Evolutionary conservation across 2,329 filamentous ascomycete species (phyloP), one percentile per base, ranked within the genome.

Genomic region (Cladosporium oxysporum): DNA sequence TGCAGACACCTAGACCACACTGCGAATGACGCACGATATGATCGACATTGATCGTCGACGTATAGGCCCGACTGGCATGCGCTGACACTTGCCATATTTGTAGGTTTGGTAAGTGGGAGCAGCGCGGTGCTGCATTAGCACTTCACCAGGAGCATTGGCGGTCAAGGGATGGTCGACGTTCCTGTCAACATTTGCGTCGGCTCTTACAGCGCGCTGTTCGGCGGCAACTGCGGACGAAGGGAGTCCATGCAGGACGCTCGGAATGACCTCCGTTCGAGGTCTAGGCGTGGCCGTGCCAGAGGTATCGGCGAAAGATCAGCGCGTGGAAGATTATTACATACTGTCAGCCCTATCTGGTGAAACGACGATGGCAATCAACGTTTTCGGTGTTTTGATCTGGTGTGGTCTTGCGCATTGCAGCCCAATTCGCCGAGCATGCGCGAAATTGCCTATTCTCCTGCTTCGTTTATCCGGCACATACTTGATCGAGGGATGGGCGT

Each of bases 301-400:
- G 18, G 5, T 21, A 29, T 55, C 50, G 58, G 47, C 49, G 60
- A 63, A 47, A 29, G 50, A 63, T 63, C 61, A 23, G 50, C 61
- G 61, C 50, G 33, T 55, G 50, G 26, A 63, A 41, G 18, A 58
- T 37, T 41, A 16, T 28, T 29, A 18, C 44, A 37, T 62, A 8
- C 37, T 44, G 50, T 63, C 61, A 63, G 61, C 61, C 61, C 61
- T 63, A 57, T 37, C 35, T 29, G 61, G 26, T 63, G 61, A 63
- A 63, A 63, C 50, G 50, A 57, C 61, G 61, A 57, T 63, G 61
- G 61, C 35, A 33, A 57, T 41, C 61, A 63, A 55, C 50, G 50
- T 63, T 57, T 47, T 63, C 61, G 50, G 50, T 47, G 16, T 41
- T 47, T 58, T 37, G 55, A 58, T 58, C 16, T 55, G 52, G 28